A percentile compares a stretch with the other conserved stretches of the same genome.
Evolutionary conservation across 768 basidiomycete species (phyloP).

Genomic region (Tubosaeta sp.): DNA sequence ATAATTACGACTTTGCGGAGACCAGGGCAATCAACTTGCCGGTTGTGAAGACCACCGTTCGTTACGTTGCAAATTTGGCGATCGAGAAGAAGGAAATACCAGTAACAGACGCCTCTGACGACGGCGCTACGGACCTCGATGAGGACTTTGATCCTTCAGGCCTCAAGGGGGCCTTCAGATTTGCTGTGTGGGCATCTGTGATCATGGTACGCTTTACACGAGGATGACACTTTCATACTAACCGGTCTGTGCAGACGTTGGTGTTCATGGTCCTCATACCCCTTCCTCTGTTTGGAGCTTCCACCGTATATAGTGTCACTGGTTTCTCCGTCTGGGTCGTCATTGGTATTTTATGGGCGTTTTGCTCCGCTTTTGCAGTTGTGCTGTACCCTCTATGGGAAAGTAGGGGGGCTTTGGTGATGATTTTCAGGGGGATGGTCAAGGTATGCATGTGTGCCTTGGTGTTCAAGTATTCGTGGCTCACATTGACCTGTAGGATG

Average conservation of each 20-base stretch:
- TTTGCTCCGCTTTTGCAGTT: constrained; percentile 68
- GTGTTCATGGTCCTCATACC: constrained; percentile 74
- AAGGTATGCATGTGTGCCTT: constrained; percentile 41
- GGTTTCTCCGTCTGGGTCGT: constrained; percentile 79
- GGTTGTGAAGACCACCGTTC: constrained; percentile 10
- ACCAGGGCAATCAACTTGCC: constrained; percentile 73
- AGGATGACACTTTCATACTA: neutral
- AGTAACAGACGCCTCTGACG: constrained; percentile 34
- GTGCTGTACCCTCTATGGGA: constrained; percentile 88
- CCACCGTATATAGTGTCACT: constrained; percentile 58
- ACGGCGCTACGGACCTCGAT: constrained; percentile 38
- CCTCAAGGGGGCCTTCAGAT: constrained; percentile 71
- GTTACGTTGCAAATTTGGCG: constrained; percentile 24
- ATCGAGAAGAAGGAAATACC: constrained; percentile 36
- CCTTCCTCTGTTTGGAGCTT: constrained; percentile 81
- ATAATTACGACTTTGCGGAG: constrained; percentile 73
- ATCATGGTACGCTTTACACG: constrained; percentile 45
- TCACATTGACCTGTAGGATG: constrained; percentile 31
- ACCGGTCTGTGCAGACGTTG: constrained; percentile 39
- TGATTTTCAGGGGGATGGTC: constrained; percentile 58
- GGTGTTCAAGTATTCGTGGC: neutral
- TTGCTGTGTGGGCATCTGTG: constrained; percentile 75
- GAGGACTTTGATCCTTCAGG: constrained; percentile 61
- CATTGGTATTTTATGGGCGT: constrained; percentile 81
- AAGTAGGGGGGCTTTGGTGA: constrained; percentile 58